phyloP scores from a whole-genome alignment of 345 rosid species.

The Populus deltoides region DNA sequence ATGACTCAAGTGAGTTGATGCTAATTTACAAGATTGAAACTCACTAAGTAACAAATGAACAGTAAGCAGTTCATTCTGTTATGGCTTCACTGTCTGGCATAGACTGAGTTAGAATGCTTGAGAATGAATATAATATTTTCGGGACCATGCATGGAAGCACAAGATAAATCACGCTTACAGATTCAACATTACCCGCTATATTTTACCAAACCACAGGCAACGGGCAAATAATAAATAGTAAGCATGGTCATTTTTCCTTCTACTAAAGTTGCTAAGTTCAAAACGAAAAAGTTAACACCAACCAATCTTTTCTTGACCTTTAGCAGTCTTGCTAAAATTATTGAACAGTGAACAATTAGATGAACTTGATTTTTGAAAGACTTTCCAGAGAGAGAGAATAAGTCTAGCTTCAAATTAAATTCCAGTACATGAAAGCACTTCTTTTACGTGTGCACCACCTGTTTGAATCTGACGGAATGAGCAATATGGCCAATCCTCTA shows the following conservation, averaged over 20 bases:
- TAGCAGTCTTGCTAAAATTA: background rate
- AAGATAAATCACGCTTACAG: background rate
- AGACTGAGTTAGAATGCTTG: background rate
- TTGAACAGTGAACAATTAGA: background rate
- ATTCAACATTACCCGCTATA: constrained; percentile 23
- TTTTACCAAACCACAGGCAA: background rate
- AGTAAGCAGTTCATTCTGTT: too few relatives aligned
- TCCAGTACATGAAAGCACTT: background rate
- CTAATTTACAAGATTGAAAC: too few relatives aligned
- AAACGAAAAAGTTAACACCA: background rate
- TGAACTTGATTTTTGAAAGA: background rate
- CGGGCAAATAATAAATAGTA: background rate
- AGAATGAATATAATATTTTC: background rate
- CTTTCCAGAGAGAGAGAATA: background rate
- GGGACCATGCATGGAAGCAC: background rate
- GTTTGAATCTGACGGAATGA: background rate
- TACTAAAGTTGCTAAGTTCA: too few relatives aligned
- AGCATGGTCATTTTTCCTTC: background rate
- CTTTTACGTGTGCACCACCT: background rate
- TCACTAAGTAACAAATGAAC: too few relatives aligned
- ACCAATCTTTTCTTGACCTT: background rate
- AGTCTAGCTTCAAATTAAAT: background rate
- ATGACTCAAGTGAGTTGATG: background rate
- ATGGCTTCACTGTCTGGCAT: background rate
- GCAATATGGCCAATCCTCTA: background rate